Base-by-base conservation (phyloP, 2,329 filamentous ascomycete species). In the Fusarium torreyae region DNA sequence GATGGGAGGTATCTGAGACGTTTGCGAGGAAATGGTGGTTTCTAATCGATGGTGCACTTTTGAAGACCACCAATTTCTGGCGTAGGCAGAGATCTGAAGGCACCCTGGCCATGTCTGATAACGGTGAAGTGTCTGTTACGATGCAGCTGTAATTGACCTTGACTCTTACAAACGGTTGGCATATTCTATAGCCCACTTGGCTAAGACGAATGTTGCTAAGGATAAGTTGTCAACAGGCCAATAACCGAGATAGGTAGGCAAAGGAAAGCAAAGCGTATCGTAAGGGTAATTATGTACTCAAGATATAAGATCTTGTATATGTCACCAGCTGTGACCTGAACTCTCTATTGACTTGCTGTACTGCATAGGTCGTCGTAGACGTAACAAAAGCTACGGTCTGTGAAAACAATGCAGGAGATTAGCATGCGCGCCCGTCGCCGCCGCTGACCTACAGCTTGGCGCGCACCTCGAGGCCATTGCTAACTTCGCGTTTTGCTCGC, bases 401-500 rank as follows among this genome's bases (percentile, higher is more conserved):
- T 52, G 49, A 70, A 31, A 43, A 55, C 54, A 38, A 65, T 52
- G 61, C 49, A 62, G 52, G 33, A 43, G 28, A 68, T 72, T 75
- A 75, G 73, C 63, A 69, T 60, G 63, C 60, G 68, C 66, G 53
- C 67, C 55, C 63, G 60, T 57, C 57, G 66, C 55, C 64, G 68
- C 66, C 68, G 63, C 73, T 68, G 63, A 66, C 71, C 73, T 68
- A 76, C 50, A 76, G 71, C 70, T 76, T 76, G 64, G 74, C 73
- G 64, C 73, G 73, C 71, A 75, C 66, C 64, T 74, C 71, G 51
- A 66, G 78, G 45, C 75, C 72, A 63, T 84, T 79, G 54, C 79
- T 81, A 14, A 86, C 81, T 74, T 90, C 88, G 60, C 80, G 78
- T 54, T 83, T 81, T 18, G 88, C 89, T 69, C 83, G 80, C 4